Percentiles rank a stretch among this genome's conserved stretches.
Conservation (phyloP, 2,329 filamentous ascomycete genomes). For the Xylaria multiplex region DNA sequence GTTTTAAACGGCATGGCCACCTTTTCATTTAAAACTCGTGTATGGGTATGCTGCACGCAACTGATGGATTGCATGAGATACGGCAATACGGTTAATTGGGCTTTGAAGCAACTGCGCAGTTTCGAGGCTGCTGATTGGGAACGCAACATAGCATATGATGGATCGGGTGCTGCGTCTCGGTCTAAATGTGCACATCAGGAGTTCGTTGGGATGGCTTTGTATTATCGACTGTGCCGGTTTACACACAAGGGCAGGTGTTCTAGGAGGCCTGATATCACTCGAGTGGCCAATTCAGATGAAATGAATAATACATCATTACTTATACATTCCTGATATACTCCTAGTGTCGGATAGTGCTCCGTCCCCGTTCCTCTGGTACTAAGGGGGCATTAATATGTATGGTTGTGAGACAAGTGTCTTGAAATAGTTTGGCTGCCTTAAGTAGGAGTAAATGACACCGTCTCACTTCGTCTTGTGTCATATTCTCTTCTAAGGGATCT, state of each 20-base stretch:
- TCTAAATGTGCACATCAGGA: slow-evolving; percentile 45
- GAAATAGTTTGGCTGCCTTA: not conserved
- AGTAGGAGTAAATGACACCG: not conserved
- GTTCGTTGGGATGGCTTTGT: slow-evolving; percentile 38
- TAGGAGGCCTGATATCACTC: slow-evolving; percentile 36
- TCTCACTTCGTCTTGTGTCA: not conserved
- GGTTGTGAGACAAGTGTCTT: slow-evolving; percentile 25
- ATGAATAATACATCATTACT: slow-evolving; percentile 30
- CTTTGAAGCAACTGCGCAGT: slow-evolving; percentile 28
- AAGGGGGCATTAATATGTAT: not conserved
- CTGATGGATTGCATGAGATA: slow-evolving; percentile 19
- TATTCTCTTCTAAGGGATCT: not conserved
- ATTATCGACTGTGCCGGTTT: slow-evolving; percentile 36
- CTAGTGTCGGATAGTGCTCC: slow-evolving; percentile 2
- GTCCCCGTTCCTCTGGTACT: not conserved
- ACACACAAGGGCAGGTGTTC: slow-evolving; percentile 45
- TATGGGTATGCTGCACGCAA: slow-evolving; percentile 22
- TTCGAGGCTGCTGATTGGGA: slow-evolving; percentile 31
- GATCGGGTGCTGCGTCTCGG: slow-evolving; percentile 41
- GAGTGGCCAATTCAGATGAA: slow-evolving; percentile 23
- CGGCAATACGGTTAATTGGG: slow-evolving; percentile 27
- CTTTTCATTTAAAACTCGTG: slow-evolving; percentile 12
- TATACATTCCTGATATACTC: slow-evolving; percentile 20
- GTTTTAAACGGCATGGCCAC: slow-evolving; percentile 37
- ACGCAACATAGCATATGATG: slow-evolving; percentile 34